Evolutionary conservation across 768 basidiomycete genomes (phyloP), one percentile per base, ranked within the genome.

Genomic region (Pleurotus citrinopileatus): DNA sequence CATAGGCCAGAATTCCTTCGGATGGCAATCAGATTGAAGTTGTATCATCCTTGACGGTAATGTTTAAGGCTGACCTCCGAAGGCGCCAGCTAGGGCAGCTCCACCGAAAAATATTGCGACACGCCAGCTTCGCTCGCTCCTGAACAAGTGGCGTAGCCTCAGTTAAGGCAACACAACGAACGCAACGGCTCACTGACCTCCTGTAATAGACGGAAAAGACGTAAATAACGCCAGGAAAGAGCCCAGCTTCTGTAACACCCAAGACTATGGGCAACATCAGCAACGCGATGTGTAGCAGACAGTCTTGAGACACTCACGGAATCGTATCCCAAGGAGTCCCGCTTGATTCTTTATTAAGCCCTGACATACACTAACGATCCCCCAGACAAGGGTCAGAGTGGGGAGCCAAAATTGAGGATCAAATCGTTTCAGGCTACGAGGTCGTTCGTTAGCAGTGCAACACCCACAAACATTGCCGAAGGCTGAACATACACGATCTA

Each of bases 21-120:
- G n/a, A n/a, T n/a, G n/a, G n/a, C n/a, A n/a, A n/a, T n/a, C n/a
- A n/a, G n/a, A n/a, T n/a, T n/a, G n/a, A n/a, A n/a, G n/a, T n/a
- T n/a, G n/a, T n/a, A n/a, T n/a, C n/a, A n/a, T n/a, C n/a, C n/a
- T n/a, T n/a, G n/a, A n/a, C n/a, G n/a, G n/a, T n/a, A n/a, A n/a
- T n/a, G n/a, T n/a, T n/a, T n/a, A n/a, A n/a, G n/a, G 56, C 64
- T 55, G 63, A 73, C 82, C 80, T 57, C 82, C 82, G 57, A 87
- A 86, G 1, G 84, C 84, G 23, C 85, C 83, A 5, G 84, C 80
- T 19, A 85, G 68, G 4, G 82, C 79, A 3, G 83, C 77, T 45
- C 79, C 84, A 26, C 81, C 80, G 55, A 85, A 83, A 65, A 84
- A 83, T 36, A 86, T 71, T 0, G 81, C 80, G 4, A 86, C 80